Evolutionary conservation across 2,329 filamentous ascomycete species (phyloP), one percentile per base, ranked within the genome.

Genomic region (Setomelanomma holmii): DNA sequence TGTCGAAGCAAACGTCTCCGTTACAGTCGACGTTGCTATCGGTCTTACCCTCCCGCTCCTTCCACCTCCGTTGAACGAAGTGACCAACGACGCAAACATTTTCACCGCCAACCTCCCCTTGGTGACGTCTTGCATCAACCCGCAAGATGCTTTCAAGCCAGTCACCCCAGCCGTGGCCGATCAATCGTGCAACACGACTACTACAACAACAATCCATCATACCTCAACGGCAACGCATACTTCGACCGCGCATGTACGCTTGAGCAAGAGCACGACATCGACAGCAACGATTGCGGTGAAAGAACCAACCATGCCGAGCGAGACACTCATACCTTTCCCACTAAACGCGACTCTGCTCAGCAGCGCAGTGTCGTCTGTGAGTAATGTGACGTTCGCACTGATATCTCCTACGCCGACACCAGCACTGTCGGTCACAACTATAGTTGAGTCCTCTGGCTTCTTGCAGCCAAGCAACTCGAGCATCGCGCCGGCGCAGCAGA

Each of bases 1-100:
- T 7, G 57, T 68, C 19, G 60, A 67, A 54, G 58, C 67, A 7
- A 67, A 67, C 23, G 49, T 70, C 7, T 63, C 61, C 14, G 43
- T 70, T 34, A 40, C 56, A 5, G 46, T 65, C 6, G 63, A 64
- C 20, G 58, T 67, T 1, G 55, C 45, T 14, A 53, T 67, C 10
- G 50, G 60, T 12, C 53, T 71, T 40, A 47, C 48, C 0, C 42
- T 70, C 20, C 67, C 66, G 2, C 8, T 58, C 4, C 55, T 70
- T 2, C 65, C 66, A 12, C 45, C 52, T 5, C 54, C 54, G 0
- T 49, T 66, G 22, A 50, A 58, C 16, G 48, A 53, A 3, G 53
- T 65, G 21, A 45, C 40, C 2, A 56, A 50, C 6, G 39, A 51
- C 2, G 56, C 51, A 4, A 61, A 61, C 11, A 51, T 71, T 20